A percentile compares a stretch with the other conserved stretches of the same genome.
phyloP scores from a whole-genome alignment of 257 asterid species.

The Ligustrum vulgare region DNA sequence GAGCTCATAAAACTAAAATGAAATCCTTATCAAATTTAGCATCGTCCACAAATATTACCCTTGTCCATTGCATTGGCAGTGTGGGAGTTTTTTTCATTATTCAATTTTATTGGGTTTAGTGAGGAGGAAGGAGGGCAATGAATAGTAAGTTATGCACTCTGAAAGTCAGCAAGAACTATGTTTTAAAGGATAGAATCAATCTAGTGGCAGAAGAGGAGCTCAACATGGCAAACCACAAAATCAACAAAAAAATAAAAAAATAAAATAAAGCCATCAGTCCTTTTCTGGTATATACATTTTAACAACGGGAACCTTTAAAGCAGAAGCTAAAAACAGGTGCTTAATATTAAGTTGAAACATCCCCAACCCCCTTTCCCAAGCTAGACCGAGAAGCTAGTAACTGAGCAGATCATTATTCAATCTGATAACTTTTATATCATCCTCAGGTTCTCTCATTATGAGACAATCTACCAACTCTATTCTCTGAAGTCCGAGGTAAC shows the following conservation, averaged over 20 bases:
- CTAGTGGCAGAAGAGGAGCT: background rate
- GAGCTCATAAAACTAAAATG: conserved; percentile 10
- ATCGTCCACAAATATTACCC: conserved; percentile 1
- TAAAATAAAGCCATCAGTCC: background rate
- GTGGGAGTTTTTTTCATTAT: background rate
- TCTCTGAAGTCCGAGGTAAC: background rate
- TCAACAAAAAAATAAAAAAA: background rate
- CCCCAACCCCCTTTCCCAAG: background rate
- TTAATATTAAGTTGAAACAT: background rate
- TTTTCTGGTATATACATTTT: background rate
- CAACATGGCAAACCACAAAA: background rate
- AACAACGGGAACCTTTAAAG: background rate
- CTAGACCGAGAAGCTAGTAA: background rate
- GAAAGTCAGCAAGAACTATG: background rate
- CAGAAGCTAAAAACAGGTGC: background rate
- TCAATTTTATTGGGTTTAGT: background rate
- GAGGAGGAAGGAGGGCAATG: background rate
- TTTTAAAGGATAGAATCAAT: background rate
- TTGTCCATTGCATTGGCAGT: background rate
- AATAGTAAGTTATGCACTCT: background rate
- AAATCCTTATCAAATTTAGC: background rate
- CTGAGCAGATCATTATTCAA: background rate
- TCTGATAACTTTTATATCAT: background rate
- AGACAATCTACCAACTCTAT: background rate
- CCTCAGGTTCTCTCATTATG: background rate